Conservation (phyloP, 2,329 filamentous ascomycete genomes). For the Nectriaceae sp. region DNA sequence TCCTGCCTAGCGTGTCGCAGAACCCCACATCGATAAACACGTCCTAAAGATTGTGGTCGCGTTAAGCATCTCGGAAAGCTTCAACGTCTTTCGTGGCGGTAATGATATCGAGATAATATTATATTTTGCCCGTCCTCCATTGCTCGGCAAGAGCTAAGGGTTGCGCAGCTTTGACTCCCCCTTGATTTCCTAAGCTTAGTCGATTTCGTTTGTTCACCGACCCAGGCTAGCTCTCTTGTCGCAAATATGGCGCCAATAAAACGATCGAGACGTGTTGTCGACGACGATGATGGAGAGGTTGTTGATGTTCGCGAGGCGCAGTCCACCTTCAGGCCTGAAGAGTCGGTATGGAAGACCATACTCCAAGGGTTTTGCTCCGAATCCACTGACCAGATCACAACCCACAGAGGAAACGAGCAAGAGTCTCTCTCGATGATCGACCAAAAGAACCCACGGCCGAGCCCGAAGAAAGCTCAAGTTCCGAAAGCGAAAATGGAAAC, state of each 20-base stretch:
- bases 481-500: conserved; percentile 36
- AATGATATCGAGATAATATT: too few species aligned
- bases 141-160: too few species aligned
- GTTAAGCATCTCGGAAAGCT: too few species aligned
- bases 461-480: conserved; percentile 25
- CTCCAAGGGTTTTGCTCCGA: too few species aligned
- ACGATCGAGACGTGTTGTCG: conserved; percentile 41
- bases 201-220: not conserved
- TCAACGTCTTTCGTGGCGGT: too few species aligned
- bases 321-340: conserved; percentile 40
- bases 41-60: too few species aligned
- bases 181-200: too few species aligned
- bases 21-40: too few species aligned
- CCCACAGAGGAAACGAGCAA: conserved; percentile 35
- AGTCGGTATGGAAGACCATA: too few species aligned
- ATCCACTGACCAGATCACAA: not conserved
- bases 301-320: conserved; percentile 41
- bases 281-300: conserved; percentile 31
- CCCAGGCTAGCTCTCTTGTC: not conserved
- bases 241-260: conserved; percentile 39
- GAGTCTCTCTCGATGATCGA: conserved; percentile 31
- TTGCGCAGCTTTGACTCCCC: too few species aligned
- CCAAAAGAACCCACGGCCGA: conserved; percentile 14
- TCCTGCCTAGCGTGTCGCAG: not conserved
- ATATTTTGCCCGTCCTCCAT: too few species aligned